A percentile compares a stretch with the other conserved stretches of the same genome.
Conservation (phyloP, 495 filamentous ascomycete genomes). For the Trichoderma gamsii region DNA sequence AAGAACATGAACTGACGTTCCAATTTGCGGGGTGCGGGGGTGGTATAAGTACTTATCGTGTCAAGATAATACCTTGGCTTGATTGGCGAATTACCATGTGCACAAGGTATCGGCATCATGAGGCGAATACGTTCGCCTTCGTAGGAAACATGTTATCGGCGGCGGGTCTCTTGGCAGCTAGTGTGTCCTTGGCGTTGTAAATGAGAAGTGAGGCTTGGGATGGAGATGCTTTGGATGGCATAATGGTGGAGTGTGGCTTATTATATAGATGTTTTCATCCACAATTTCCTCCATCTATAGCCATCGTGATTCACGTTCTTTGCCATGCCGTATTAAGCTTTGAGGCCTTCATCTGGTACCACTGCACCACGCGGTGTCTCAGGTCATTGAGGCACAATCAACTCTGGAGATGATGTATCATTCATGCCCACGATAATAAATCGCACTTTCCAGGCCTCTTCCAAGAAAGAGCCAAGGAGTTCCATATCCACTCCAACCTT, state of each 20-base stretch:
- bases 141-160: background rate
- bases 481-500: background rate
- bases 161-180: background rate
- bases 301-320: too few relatives aligned
- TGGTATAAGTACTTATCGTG: background rate
- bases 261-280: background rate
- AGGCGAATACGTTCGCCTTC: background rate
- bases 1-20: background rate
- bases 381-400: background rate
- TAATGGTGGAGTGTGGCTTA: background rate
- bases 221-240: background rate
- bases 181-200: background rate
- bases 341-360: too few relatives aligned
- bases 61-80: background rate
- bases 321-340: too few relatives aligned
- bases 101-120: background rate
- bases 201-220: background rate
- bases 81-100: background rate
- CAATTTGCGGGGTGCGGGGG: background rate
- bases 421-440: background rate
- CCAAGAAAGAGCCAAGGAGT: slow-evolving; percentile 1
- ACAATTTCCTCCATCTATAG: too few relatives aligned
- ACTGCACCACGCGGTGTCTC: background rate
- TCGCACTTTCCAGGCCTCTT: background rate
- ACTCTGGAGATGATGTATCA: background rate